Base-by-base conservation (phyloP, 257 asterid genomes). In the Solanum dulcamara region DNA sequence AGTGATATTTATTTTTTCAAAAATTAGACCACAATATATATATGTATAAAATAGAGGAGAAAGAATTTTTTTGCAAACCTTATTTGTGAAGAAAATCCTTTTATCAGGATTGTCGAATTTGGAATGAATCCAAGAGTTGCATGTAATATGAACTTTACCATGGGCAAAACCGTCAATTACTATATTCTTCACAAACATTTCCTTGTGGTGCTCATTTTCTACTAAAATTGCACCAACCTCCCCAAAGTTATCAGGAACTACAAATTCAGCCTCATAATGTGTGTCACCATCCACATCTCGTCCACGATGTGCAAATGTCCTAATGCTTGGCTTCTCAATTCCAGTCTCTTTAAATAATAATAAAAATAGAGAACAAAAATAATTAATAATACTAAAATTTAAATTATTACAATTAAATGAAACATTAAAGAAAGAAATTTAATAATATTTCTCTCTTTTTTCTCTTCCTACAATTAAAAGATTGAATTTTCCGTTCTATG, bases 121-220 rank as follows among this genome's bases (percentile, higher is more conserved):
- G 48, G 99, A 28, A 70, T 93, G 93, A 62, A 93, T 80, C 99
- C 99, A 96, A 0, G 99, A 92, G 5, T 94, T 74, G 82, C 95
- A 92, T 0, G 87, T 32, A 7, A 93, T 75, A 2, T 62, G 30
- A 32, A 92, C n/a, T 0, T 91, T 10, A 3, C 90, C 92, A 10
- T 12, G 7, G 33, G 84, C 1, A 0, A 87, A 37, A 2, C 97
- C 97, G 12, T 89, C 87, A 5, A 94, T 24, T 6, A 77, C 90
- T 1, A 96, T 89, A 32, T 71, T 84, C 84, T 88, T 86, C 10
- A 94, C 82, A 85, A 75, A 94, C 91, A 92, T 87, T 81, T 96
- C 98, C 1, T 83, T 80, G 86, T 82, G 92, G 71, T 94, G 97
- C 75, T 92, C 92, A 74, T 93, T 96, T 74, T 94, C 95, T 10